Percentiles rank a stretch among this genome's conserved stretches.
Conservation (phyloP, 2,329 filamentous ascomycete species). For the Fusarium sororula region DNA sequence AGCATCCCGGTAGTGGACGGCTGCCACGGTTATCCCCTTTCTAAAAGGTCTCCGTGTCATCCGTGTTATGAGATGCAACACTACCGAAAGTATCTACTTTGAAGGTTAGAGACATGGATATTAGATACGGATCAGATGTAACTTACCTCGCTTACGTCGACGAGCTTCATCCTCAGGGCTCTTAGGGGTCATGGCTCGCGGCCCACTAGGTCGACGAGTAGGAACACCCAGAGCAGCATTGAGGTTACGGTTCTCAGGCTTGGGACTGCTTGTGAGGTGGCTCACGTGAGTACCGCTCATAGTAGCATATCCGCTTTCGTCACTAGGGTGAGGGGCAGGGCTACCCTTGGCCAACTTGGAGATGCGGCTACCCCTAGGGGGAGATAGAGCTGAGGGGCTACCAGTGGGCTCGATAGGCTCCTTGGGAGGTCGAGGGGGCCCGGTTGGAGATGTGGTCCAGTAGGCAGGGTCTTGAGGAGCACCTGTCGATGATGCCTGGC, state of each 20-base stretch:
- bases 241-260: conserved; percentile 66
- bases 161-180: conserved; percentile 58
- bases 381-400: conserved; percentile 52
- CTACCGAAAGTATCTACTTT: conserved; percentile 50
- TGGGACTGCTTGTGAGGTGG: conserved; percentile 64
- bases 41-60: conserved; percentile 52
- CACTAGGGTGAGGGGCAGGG: conserved; percentile 65
- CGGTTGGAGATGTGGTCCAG: conserved; percentile 55
- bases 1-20: conserved; percentile 2
- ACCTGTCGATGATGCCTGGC: conserved; percentile 52
- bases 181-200: conserved; percentile 69
- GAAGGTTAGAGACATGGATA: conserved; percentile 8
- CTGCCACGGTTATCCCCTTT: conserved; percentile 1
- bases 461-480: conserved; percentile 52
- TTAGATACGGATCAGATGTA: background rate
- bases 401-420: conserved; percentile 63
- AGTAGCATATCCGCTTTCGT: conserved; percentile 64
- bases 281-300: conserved; percentile 57
- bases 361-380: conserved; percentile 57
- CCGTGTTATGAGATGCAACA: conserved; percentile 47
- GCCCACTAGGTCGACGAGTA: conserved; percentile 65
- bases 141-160: conserved; percentile 66
- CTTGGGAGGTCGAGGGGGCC: conserved; percentile 69
- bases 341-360: conserved; percentile 64
- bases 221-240: conserved; percentile 62